These are phyloP conservation scores for Arthrobotrys entomopaga DNA, from an alignment of 2,329 filamentous ascomycete species.

Conservation along the genomic window DNA sequence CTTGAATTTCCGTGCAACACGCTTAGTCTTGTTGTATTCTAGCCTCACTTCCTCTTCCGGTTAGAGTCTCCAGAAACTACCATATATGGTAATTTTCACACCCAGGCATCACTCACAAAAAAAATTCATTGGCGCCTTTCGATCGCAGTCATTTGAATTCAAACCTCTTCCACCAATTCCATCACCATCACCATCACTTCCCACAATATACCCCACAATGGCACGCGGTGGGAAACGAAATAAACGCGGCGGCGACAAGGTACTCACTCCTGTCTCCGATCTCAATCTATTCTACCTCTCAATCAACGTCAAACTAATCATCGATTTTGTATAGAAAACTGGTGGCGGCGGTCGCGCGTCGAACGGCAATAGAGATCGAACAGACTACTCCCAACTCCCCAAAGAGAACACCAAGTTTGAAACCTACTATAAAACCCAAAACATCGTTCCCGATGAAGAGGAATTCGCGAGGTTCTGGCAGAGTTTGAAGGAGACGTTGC, in stretches of 20 bases:
- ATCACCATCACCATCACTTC: constrained; percentile 6
- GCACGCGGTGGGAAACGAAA: constrained; percentile 20
- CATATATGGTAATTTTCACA: too few species aligned
- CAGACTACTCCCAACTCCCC: constrained; percentile 70
- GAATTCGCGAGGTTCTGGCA: constrained; percentile 87
- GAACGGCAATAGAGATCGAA: constrained; percentile 31
- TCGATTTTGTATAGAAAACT: constrained; percentile 24
- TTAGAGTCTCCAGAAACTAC: too few species aligned
- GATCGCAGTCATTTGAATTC: not conserved
- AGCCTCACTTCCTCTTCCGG: too few species aligned
- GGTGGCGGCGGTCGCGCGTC: constrained; percentile 19
- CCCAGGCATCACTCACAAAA: constrained; percentile 10
- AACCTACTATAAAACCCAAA: constrained; percentile 82
- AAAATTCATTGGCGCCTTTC: constrained; percentile 20
- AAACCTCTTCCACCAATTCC: not conserved
- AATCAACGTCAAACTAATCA: not conserved
- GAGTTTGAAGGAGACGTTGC: constrained; percentile 81
- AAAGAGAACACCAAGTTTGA: constrained; percentile 88
- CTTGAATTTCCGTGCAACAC: too few species aligned
- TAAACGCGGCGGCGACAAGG: constrained; percentile 44
- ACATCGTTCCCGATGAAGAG: constrained; percentile 75
- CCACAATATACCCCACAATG: constrained; percentile 16
- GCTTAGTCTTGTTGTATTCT: too few species aligned
- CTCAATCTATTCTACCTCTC: not conserved
- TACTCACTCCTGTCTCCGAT: constrained; percentile 12